Percentiles rank a stretch among this genome's conserved stretches.
Evolutionary conservation across 2,329 filamentous ascomycete genomes (phyloP).

Genomic region (Aphanocladium album): DNA sequence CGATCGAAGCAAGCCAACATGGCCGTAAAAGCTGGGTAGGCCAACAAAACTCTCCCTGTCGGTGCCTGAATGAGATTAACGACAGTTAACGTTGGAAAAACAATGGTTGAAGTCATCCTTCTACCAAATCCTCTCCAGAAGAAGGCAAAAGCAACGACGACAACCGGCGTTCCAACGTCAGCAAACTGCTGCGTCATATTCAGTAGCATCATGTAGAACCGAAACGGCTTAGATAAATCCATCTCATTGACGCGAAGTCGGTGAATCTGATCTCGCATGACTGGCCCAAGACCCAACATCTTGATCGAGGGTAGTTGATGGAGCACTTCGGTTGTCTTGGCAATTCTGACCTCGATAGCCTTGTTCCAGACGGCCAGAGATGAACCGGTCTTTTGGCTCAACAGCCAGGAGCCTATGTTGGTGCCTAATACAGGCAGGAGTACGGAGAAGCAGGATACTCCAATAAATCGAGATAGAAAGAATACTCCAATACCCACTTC

Average conservation of each 20-base stretch:
- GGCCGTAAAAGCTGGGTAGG: not conserved
- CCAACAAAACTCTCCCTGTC: not conserved
- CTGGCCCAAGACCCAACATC: not conserved
- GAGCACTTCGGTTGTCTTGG: not conserved
- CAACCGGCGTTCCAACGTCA: not conserved
- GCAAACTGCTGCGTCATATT: not conserved
- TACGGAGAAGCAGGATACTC: not conserved
- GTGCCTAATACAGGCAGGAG: not conserved
- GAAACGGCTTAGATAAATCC: not conserved
- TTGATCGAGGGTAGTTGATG: slow-evolving; percentile 6
- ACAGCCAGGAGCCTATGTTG: not conserved
- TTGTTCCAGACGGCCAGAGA: not conserved
- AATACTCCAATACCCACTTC: not conserved
- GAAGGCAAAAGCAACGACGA: not conserved
- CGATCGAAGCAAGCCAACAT: not conserved
- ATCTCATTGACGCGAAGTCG: not conserved
- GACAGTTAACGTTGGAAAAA: not conserved
- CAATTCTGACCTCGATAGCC: not conserved
- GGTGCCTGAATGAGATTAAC: not conserved
- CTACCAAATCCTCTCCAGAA: slow-evolving; percentile 1
- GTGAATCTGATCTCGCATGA: not conserved
- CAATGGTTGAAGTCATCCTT: not conserved
- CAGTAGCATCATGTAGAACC: not conserved
- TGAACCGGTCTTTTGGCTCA: not conserved
- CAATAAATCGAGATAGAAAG: slow-evolving; percentile 1